Percentiles rank a stretch among this genome's conserved stretches.
phyloP scores from a whole-genome alignment of 2,329 filamentous ascomycete species.

The Phialophora tarda region DNA sequence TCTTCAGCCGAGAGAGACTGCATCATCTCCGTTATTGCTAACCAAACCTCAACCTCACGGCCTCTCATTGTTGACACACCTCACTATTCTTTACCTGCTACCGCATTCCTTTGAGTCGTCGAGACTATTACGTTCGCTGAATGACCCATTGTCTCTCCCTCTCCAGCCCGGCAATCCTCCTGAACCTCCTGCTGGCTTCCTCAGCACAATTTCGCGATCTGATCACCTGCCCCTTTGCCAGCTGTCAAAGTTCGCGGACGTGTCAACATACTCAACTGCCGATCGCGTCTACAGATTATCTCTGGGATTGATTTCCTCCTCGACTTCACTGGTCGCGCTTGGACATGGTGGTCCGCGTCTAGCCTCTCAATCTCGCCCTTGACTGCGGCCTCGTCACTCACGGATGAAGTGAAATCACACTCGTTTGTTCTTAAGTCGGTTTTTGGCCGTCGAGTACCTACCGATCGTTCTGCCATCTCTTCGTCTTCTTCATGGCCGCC shows the following conservation, averaged over 20 bases:
- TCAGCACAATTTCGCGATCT: background rate
- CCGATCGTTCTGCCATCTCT: background rate
- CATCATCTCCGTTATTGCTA: constrained; percentile 1
- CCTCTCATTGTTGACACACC: background rate
- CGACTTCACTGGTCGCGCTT: background rate
- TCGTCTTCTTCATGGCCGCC: constrained; percentile 58
- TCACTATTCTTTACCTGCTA: constrained; percentile 8
- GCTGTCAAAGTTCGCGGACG: constrained; percentile 2
- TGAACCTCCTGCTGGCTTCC: background rate
- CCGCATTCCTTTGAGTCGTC: constrained; percentile 11
- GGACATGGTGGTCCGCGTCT: background rate
- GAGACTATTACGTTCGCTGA: constrained; percentile 1
- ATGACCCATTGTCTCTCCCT: background rate
- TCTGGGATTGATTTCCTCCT: background rate
- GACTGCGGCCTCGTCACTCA: constrained; percentile 6
- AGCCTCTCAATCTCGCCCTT: constrained; percentile 4
- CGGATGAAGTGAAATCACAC: background rate
- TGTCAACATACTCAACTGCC: background rate
- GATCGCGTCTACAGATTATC: background rate
- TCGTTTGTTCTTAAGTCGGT: background rate
- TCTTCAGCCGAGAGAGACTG: background rate
- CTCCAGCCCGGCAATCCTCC: background rate
- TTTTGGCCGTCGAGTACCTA: background rate
- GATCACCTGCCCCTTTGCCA: constrained; percentile 3
- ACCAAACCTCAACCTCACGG: constrained; percentile 2